Percentiles rank a stretch among this genome's conserved stretches.
phyloP scores from a whole-genome alignment of 768 basidiomycete genomes.

The Mycena vitilis region DNA sequence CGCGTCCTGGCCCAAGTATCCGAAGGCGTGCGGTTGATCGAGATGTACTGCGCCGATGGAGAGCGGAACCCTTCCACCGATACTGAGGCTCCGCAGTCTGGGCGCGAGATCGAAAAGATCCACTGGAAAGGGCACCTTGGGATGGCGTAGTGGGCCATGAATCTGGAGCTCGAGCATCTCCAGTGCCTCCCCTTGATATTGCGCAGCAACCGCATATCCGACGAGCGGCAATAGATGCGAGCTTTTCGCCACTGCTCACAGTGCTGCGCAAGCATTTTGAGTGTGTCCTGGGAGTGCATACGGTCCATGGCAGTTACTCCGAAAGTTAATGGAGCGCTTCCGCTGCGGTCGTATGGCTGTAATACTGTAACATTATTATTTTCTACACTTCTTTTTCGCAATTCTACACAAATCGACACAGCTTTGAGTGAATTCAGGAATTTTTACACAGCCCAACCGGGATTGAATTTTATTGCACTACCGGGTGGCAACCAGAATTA shows the following conservation, averaged over 20 bases:
- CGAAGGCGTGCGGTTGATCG: background rate
- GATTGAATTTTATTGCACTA: too few relatives aligned
- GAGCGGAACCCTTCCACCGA: background rate
- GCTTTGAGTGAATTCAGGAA: too few relatives aligned
- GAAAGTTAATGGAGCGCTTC: background rate
- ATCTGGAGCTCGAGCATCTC: constrained; percentile 4
- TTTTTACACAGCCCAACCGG: too few relatives aligned
- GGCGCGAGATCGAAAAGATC: background rate
- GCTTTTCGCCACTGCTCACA: constrained; percentile 7
- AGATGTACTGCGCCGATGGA: background rate
- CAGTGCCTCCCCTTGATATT: background rate
- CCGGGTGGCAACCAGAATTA: too few relatives aligned
- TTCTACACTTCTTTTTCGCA: too few relatives aligned
- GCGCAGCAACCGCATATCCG: background rate
- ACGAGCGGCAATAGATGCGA: background rate
- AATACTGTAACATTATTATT: too few relatives aligned
- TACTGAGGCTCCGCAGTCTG: background rate
- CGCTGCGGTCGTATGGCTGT: too few relatives aligned
- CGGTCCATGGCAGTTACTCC: background rate
- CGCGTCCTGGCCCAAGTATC: background rate
- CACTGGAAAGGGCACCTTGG: background rate
- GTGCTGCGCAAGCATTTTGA: constrained; percentile 6
- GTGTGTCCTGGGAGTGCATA: background rate
- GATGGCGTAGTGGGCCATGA: background rate
- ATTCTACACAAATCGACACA: too few relatives aligned